phyloP scores from a whole-genome alignment of 108 stramenopile genomes.

The Craspedostauros australis region DNA sequence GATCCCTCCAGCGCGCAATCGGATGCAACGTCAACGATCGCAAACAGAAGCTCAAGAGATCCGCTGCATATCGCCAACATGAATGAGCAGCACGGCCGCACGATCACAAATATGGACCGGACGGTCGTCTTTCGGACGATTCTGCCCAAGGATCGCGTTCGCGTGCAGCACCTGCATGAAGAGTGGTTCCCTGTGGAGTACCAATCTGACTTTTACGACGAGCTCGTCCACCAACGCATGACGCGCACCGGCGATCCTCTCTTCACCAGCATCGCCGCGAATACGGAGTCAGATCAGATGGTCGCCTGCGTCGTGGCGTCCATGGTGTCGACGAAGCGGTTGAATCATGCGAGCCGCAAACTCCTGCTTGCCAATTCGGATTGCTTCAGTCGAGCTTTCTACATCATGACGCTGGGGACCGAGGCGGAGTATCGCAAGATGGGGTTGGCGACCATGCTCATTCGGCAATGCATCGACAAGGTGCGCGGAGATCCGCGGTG shows the following conservation, averaged over 20 bases:
- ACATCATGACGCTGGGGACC: slow-evolving; percentile 84
- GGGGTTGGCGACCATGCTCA: slow-evolving; percentile 60
- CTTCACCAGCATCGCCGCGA: slow-evolving; percentile 24
- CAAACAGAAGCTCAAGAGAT: too few relatives aligned
- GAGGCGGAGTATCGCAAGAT: slow-evolving; percentile 42
- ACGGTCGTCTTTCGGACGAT: slow-evolving; percentile 45
- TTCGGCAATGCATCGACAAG: slow-evolving; percentile 46
- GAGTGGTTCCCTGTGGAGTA: slow-evolving; percentile 75
- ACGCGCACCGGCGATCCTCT: slow-evolving; percentile 15
- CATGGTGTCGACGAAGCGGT: slow-evolving; percentile 6
- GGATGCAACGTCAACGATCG: too few relatives aligned
- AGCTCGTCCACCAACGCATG: slow-evolving; percentile 29
- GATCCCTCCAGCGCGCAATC: too few relatives aligned
- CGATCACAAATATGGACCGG: too few relatives aligned
- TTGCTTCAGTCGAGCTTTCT: slow-evolving; percentile 52
- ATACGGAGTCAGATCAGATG: slow-evolving; percentile 7
- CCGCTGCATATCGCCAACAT: too few relatives aligned
- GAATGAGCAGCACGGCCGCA: too few relatives aligned
- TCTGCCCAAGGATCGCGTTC: slow-evolving; percentile 36
- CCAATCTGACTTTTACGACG: slow-evolving; percentile 61
- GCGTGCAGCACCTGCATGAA: slow-evolving; percentile 54
- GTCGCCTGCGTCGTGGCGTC: slow-evolving; percentile 47
- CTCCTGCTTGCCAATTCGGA: slow-evolving; percentile 36
- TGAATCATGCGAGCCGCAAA: slow-evolving; percentile 24
- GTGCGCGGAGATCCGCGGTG: slow-evolving; percentile 33